Conservation (phyloP, 352 stramenopile genomes). For the Hyphochytrium catenoides region DNA sequence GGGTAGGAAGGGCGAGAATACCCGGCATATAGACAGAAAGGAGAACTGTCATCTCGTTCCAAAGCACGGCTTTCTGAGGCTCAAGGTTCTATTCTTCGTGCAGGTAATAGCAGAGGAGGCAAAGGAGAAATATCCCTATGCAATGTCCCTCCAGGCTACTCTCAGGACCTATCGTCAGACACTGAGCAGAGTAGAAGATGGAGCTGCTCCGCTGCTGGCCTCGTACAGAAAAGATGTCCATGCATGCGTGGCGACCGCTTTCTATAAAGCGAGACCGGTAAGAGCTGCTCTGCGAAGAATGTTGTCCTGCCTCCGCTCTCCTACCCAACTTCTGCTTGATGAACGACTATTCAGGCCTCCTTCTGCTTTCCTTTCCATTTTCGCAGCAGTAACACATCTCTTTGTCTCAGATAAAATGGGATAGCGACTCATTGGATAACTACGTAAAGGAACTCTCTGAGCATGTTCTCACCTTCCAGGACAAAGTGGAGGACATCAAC, state of each 20-base stretch:
- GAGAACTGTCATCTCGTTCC: no score
- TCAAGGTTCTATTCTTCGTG: no score
- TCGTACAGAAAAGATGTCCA: constrained; percentile 6
- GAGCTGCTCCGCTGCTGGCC: constrained; percentile 1
- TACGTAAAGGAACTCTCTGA: constrained; percentile 64
- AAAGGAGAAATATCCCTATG: constrained; percentile 85
- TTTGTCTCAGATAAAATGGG: no score
- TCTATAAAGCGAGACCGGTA: constrained; percentile 10
- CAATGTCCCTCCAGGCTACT: constrained; percentile 87
- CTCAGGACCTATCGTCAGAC: constrained; percentile 75
- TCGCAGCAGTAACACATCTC: no score
- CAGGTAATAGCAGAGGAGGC: constrained; percentile 89
- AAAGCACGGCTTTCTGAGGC: no score
- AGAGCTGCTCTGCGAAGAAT: no score
- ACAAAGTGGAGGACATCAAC: constrained; percentile 90
- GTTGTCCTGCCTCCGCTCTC: no score
- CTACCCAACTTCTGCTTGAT: no score
- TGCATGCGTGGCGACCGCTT: constrained; percentile 5
- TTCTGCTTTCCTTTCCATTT: no score
- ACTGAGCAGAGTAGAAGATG: constrained; percentile 13
- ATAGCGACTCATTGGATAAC: constrained; percentile 36
- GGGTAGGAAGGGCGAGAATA: no score
- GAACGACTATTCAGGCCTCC: no score
- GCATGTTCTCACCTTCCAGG: constrained; percentile 86
- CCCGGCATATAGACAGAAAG: no score